phyloP scores from a whole-genome alignment of 805 yeast genomes.

The Metschnikowia cubensis region DNA sequence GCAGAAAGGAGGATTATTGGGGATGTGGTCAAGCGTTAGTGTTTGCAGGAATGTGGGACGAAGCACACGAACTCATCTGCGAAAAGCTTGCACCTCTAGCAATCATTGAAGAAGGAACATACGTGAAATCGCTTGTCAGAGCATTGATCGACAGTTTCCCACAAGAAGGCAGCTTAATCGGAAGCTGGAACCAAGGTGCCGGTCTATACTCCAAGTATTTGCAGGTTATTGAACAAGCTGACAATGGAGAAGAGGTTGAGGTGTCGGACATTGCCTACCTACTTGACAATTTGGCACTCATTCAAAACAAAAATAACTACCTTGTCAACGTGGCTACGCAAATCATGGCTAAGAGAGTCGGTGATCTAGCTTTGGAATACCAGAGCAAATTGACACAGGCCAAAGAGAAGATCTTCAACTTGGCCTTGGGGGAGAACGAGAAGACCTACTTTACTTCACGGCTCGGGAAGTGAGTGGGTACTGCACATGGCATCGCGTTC shows the following conservation, averaged over 20 bases:
- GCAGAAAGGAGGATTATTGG: constrained; percentile 47
- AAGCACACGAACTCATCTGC: constrained; percentile 60
- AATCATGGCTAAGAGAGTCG: constrained; percentile 49
- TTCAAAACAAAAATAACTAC: constrained; percentile 21
- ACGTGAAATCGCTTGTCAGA: constrained; percentile 34
- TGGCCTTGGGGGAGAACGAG: constrained; percentile 48
- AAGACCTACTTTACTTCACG: constrained; percentile 26
- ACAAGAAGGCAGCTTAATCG: constrained; percentile 30
- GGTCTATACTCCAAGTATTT: constrained; percentile 54
- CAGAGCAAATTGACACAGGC: constrained; percentile 18
- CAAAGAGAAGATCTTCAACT: constrained; percentile 30
- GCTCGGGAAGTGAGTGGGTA: not conserved
- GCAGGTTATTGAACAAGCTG: constrained; percentile 18
- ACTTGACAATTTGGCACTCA: constrained; percentile 42
- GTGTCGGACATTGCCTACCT: constrained; percentile 32
- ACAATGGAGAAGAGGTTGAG: constrained; percentile 15
- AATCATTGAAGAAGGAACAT: constrained; percentile 46
- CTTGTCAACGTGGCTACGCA: constrained; percentile 43
- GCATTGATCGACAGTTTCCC: constrained; percentile 45
- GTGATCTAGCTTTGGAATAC: constrained; percentile 33
- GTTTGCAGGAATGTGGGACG: constrained; percentile 53
- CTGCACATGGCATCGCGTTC: constrained; percentile 1
- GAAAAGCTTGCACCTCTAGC: constrained; percentile 67
- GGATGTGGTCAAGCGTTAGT: constrained; percentile 60
- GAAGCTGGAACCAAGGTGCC: constrained; percentile 55